Conservation (phyloP, 1,284 basidiomycete species). For the Anthracocystis walkeri region DNA sequence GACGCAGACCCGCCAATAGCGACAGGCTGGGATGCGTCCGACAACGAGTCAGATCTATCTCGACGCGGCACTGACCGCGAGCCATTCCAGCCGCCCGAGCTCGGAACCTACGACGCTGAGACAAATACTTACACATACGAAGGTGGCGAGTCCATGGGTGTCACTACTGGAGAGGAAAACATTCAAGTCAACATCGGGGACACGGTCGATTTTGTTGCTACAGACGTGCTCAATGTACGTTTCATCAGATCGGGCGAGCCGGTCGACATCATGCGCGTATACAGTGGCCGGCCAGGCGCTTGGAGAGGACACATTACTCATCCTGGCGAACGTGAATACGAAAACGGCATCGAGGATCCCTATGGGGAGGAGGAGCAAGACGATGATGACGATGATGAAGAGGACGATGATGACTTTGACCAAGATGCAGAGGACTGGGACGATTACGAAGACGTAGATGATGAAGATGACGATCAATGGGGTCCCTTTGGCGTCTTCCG, state of each 20-base stretch:
- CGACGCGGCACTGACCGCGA: conserved; percentile 8
- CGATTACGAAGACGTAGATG: conserved; percentile 12
- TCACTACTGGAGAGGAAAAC: conserved; percentile 20
- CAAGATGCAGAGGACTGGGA: conserved; percentile 38
- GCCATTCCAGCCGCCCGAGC: conserved; percentile 20
- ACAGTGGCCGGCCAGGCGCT: conserved; percentile 10
- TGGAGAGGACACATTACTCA: not conserved
- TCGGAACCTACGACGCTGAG: conserved; percentile 29
- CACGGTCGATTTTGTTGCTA: conserved; percentile 32
- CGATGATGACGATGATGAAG: conserved; percentile 17
- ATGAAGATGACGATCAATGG: conserved; percentile 27
- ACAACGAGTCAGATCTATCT: conserved; percentile 7
- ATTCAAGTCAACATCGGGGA: conserved; percentile 33
- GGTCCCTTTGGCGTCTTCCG: conserved; percentile 26
- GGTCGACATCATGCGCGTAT: conserved; percentile 33
- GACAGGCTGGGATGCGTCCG: conserved; percentile 24
- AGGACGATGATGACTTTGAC: conserved; percentile 36
- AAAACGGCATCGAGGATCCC: not conserved
- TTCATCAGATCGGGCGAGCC: conserved; percentile 36
- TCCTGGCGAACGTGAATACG: not conserved
- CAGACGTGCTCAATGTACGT: conserved; percentile 28
- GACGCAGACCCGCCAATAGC: not conserved
- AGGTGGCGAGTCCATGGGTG: conserved; percentile 24
- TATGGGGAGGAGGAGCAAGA: conserved; percentile 1
- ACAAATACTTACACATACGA: conserved; percentile 35